phyloP scores from a whole-genome alignment of 371 early-diverging fungal genomes.

The Entomophthora muscae region DNA sequence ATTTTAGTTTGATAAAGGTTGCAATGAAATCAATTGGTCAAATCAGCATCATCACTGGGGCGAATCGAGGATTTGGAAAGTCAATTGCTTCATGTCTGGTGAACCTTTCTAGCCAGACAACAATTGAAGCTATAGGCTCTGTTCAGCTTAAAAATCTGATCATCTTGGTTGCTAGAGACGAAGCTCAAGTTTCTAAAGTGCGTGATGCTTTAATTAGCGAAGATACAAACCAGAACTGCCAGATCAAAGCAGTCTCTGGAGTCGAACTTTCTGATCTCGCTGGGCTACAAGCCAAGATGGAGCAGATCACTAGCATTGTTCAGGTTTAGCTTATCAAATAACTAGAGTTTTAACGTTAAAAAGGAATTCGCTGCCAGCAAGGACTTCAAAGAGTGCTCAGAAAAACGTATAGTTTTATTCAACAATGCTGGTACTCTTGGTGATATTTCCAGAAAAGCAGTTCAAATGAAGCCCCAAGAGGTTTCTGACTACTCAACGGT shows the following conservation, averaged over 20 bases:
- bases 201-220: conserved; percentile 11
- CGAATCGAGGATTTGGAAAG: conserved; percentile 62
- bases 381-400: neutral
- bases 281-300: conserved; percentile 9
- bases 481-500: conserved; percentile 29
- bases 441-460: conserved; percentile 39
- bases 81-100: conserved; percentile 24
- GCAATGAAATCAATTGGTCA: neutral
- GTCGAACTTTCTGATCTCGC: conserved; percentile 12
- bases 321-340: neutral
- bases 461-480: conserved; percentile 26
- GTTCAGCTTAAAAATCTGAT: conserved; percentile 33
- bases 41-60: conserved; percentile 50
- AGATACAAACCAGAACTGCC: conserved; percentile 14
- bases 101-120: neutral
- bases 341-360: neutral
- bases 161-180: conserved; percentile 7
- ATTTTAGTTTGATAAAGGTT: too few species aligned
- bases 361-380: neutral
- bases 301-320: conserved; percentile 13
- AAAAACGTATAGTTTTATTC: conserved; percentile 28
- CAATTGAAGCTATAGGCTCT: conserved; percentile 16
- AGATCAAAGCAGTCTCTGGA: neutral
- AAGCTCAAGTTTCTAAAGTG: conserved; percentile 9
- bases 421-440: conserved; percentile 75